phyloP scores from a whole-genome alignment of 805 yeast species.

The Ogataea populi-albae region DNA sequence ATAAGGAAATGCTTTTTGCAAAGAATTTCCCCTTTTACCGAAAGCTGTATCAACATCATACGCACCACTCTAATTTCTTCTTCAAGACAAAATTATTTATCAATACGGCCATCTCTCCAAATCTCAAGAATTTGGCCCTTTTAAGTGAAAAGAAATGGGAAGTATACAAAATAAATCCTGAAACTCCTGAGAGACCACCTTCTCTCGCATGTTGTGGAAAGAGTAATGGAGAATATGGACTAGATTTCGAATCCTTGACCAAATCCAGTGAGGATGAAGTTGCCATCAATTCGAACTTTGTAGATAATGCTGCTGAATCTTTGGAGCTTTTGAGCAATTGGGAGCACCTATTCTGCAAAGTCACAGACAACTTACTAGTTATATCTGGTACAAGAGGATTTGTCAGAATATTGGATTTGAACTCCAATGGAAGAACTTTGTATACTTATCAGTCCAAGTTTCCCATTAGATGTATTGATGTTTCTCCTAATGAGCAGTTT shows the following conservation, averaged over 20 bases:
- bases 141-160: constrained; percentile 72
- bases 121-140: constrained; percentile 61
- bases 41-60: constrained; percentile 50
- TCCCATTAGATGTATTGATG: constrained; percentile 75
- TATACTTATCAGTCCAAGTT: constrained; percentile 68
- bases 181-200: constrained; percentile 48
- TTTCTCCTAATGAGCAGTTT: constrained; percentile 60
- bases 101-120: constrained; percentile 61
- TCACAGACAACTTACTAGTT: constrained; percentile 58
- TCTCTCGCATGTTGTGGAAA: constrained; percentile 62
- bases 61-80: constrained; percentile 48
- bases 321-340: constrained; percentile 42
- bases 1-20: constrained; percentile 64
- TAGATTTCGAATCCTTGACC: constrained; percentile 39
- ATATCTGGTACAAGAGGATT: constrained; percentile 74
- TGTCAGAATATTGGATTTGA: constrained; percentile 61
- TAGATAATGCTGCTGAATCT: constrained; percentile 26
- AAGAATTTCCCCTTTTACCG: constrained; percentile 84
- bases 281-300: constrained; percentile 28
- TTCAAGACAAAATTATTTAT: constrained; percentile 47
- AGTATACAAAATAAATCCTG: constrained; percentile 53
- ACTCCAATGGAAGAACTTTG: constrained; percentile 55
- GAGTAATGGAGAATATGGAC: constrained; percentile 66
- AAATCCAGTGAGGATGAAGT: constrained; percentile 22
- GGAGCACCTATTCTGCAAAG: constrained; percentile 58